phyloP scores from a whole-genome alignment of 371 early-diverging fungal genomes.

The Circinella umbellata region DNA sequence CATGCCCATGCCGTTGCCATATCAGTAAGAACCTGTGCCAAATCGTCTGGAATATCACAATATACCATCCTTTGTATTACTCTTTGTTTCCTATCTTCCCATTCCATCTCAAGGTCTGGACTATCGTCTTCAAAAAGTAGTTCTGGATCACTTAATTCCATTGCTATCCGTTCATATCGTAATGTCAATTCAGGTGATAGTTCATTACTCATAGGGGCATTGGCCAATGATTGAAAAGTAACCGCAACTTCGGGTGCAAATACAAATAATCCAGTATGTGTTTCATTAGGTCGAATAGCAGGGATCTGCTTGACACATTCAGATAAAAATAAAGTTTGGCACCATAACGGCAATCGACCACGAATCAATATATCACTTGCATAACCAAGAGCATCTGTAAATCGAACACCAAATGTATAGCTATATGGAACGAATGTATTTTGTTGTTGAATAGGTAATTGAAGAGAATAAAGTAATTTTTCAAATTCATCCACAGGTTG shows the following conservation, averaged over 20 bases:
- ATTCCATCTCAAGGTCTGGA: slow-evolving; percentile 9
- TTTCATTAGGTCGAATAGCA: slow-evolving; percentile 29
- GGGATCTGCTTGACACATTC: slow-evolving; percentile 35
- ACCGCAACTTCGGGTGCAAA: slow-evolving; percentile 51
- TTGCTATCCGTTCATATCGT: slow-evolving; percentile 38
- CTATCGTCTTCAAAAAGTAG: slow-evolving; percentile 12
- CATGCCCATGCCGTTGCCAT: slow-evolving; percentile 40
- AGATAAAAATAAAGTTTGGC: slow-evolving; percentile 43
- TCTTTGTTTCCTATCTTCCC: slow-evolving; percentile 26
- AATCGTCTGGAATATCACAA: slow-evolving; percentile 41
- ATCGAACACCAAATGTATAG: slow-evolving; percentile 53
- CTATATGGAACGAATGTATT: slow-evolving; percentile 47
- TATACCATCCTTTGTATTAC: slow-evolving; percentile 36
- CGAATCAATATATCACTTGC: slow-evolving; percentile 46
- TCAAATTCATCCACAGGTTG: not conserved
- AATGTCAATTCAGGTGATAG: slow-evolving; percentile 37
- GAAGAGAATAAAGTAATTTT: not conserved
- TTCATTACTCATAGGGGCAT: slow-evolving; percentile 4
- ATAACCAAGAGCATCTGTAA: slow-evolving; percentile 41
- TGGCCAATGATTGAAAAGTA: slow-evolving; percentile 27
- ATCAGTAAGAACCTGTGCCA: slow-evolving; percentile 30
- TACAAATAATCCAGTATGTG: slow-evolving; percentile 36
- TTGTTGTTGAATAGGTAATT: not conserved
- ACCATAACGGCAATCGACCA: slow-evolving; percentile 47
- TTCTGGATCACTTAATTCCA: slow-evolving; percentile 40